Percentiles rank a stretch among this genome's conserved stretches.
phyloP scores from a whole-genome alignment of 2,329 filamentous ascomycete species.

The Zasmidium citrigriseum region DNA sequence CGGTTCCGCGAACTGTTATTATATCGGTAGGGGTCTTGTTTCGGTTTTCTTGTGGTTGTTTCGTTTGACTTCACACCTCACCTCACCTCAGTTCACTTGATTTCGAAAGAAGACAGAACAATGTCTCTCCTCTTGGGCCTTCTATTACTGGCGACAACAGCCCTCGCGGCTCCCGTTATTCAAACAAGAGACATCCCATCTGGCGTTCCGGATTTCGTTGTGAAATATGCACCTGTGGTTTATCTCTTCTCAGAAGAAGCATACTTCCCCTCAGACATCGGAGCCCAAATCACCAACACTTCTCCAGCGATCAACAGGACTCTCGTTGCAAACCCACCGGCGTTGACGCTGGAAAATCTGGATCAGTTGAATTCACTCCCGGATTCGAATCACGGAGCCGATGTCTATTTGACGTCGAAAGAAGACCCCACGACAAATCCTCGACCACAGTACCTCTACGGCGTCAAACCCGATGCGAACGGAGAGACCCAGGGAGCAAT shows the following conservation, averaged over 20 bases:
- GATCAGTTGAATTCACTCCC: slow-evolving; percentile 43
- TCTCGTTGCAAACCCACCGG: slow-evolving; percentile 34
- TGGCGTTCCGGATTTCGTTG: slow-evolving; percentile 28
- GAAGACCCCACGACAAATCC: slow-evolving; percentile 34
- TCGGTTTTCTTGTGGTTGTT: background rate
- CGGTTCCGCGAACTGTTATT: too few species aligned
- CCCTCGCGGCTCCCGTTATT: slow-evolving; percentile 2
- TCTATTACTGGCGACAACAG: background rate
- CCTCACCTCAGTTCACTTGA: background rate
- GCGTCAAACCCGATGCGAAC: slow-evolving; percentile 53
- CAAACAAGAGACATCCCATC: slow-evolving; percentile 12
- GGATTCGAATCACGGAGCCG: slow-evolving; percentile 33
- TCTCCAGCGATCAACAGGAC: slow-evolving; percentile 35
- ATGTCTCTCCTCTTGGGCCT: background rate
- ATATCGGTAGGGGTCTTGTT: background rate
- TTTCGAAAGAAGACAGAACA: background rate
- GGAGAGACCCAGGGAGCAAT: slow-evolving; percentile 55
- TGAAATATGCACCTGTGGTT: slow-evolving; percentile 44
- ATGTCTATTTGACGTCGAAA: slow-evolving; percentile 48
- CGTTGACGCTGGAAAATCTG: slow-evolving; percentile 45
- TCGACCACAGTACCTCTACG: slow-evolving; percentile 49
- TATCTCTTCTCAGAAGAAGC: slow-evolving; percentile 46
- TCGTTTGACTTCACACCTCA: background rate
- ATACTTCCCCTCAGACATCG: slow-evolving; percentile 48
- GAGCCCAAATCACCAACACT: slow-evolving; percentile 43